Evolutionary conservation across 2,329 filamentous ascomycete species (phyloP), one percentile per base, ranked within the genome.

Genomic region (Paraphoma sp.): DNA sequence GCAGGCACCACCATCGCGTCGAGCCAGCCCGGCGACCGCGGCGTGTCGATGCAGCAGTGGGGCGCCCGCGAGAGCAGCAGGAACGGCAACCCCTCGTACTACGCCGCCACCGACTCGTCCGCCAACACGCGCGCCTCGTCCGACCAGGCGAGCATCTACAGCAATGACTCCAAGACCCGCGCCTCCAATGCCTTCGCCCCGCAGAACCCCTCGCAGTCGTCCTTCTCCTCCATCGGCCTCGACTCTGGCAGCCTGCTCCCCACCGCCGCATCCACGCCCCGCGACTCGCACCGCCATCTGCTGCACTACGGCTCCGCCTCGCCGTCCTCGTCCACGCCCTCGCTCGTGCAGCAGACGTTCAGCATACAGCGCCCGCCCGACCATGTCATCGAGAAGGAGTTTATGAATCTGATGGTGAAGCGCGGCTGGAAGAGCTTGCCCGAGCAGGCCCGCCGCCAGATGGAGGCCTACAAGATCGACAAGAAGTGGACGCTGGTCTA

Each of bases 401-500:
- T 98, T 72, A 83, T 93, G 70, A 89, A 92, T 50, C 81, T 99
- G 63, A 98, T 99, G 95, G 91, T 96, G 72, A 97, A 97, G 80
- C 87, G 95, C 79, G 95, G 94, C 63, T 98, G 93, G 92, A 95
- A 97, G 80, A 96, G 96, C 77, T 82, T 99, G 63, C 95, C 95
- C 5, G 95, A 99, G 72, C 92, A 97, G 80, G 95, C 95, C 30
- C 87, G 90, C 66, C 86, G 94, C 59, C 95, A 98, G 81, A 98
- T 99, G 94, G 86, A 95, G 79, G 93, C 93, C 38, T 98, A 99
- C 75, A 92, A 93, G 12, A 86, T 95, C 8, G 87, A 89, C 63
- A 98, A 98, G 83, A 99, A 98, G 79, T 99, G 95, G 95, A 97
- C 93, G 1, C 81, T 99, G 57, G 90, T 99, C 49, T 90, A 98